Conservation (phyloP, 208 protist species). For the Balamuthia mandrillaris region DNA sequence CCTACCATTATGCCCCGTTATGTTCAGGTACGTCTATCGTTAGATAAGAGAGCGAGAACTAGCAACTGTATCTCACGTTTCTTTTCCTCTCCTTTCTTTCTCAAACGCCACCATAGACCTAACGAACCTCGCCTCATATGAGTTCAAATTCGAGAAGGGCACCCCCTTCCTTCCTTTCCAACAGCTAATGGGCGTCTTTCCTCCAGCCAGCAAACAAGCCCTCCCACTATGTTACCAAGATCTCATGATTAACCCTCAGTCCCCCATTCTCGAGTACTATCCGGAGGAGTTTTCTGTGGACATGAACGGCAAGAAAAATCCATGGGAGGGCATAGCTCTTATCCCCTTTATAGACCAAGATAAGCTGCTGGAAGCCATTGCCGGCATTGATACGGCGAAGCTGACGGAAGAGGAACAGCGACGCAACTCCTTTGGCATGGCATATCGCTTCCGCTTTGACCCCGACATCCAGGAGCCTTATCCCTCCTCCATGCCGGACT, state of each 20-base stretch:
- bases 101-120: slow-evolving; percentile 65
- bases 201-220: neutral
- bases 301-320: slow-evolving; percentile 48
- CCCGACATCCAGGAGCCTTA: neutral
- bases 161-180: slow-evolving; percentile 86
- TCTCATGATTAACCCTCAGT: slow-evolving; percentile 79
- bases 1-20: slow-evolving; percentile 75
- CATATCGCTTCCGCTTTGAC: neutral
- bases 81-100: neutral
- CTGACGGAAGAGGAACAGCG: neutral
- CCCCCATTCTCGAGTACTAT: slow-evolving; percentile 92
- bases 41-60: neutral
- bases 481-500: neutral
- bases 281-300: slow-evolving; percentile 85
- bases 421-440: neutral
- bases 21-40: slow-evolving; percentile 20
- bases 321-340: slow-evolving; percentile 47
- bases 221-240: slow-evolving; percentile 68
- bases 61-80: neutral
- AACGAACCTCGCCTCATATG: neutral
- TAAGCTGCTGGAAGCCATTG: slow-evolving; percentile 16
- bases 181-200: slow-evolving; percentile 46
- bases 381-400: neutral
- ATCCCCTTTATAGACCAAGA: slow-evolving; percentile 58
- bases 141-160: slow-evolving; percentile 46